Conservation (phyloP, 176 grass and related monocot genomes). For the Musa acuminata region DNA sequence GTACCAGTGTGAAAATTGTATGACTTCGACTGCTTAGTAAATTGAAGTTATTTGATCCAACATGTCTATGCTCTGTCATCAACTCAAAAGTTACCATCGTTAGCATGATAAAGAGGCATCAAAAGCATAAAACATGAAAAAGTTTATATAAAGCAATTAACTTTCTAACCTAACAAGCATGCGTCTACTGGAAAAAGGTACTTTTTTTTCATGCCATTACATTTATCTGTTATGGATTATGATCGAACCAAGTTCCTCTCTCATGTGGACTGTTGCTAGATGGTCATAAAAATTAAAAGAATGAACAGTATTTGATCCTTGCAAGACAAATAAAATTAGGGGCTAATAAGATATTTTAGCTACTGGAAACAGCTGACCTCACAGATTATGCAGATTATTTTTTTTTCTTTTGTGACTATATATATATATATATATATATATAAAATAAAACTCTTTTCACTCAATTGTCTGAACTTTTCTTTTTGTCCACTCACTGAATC, state of each 20-base stretch:
- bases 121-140: not conserved
- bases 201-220: not conserved
- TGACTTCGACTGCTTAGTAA: conserved; percentile 99
- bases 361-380: too few relatives aligned
- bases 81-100: conserved; percentile 22
- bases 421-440: too few relatives aligned
- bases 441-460: too few relatives aligned
- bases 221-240: not conserved
- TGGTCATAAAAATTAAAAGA: too few relatives aligned
- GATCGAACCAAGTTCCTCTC: not conserved
- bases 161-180: not conserved
- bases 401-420: too few relatives aligned
- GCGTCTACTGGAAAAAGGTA: not conserved
- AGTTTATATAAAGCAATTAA: not conserved
- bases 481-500: too few relatives aligned
- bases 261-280: too few relatives aligned
- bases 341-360: too few relatives aligned
- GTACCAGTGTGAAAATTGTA: conserved; percentile 99
- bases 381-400: too few relatives aligned
- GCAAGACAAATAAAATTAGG: too few relatives aligned
- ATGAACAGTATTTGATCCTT: too few relatives aligned
- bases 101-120: conserved; percentile 14
- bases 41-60: conserved; percentile 98
- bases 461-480: too few relatives aligned
- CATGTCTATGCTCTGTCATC: conserved; percentile 92